Percentiles rank a stretch among this genome's conserved stretches.
phyloP scores from a whole-genome alignment of 768 basidiomycete species.

The Paxillus involutus region DNA sequence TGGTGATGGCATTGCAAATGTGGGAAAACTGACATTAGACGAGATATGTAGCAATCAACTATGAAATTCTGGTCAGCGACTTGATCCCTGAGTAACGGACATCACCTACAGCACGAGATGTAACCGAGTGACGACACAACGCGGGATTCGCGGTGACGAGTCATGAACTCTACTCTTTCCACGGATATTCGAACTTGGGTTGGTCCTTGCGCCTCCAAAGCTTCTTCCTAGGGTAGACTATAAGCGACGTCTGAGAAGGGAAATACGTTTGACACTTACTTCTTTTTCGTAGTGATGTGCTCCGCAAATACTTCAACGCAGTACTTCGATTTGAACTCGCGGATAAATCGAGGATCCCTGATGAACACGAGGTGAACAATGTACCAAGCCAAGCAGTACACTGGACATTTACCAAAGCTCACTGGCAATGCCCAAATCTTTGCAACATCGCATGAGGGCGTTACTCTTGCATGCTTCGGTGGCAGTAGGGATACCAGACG shows the following conservation, averaged over 20 bases:
- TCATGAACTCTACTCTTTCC: slow-evolving; percentile 58
- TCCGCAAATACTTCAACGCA: slow-evolving; percentile 87
- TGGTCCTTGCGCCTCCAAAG: slow-evolving; percentile 88
- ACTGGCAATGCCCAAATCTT: slow-evolving; percentile 93
- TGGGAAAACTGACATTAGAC: too few species aligned
- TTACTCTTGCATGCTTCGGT: slow-evolving; percentile 96
- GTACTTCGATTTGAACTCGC: slow-evolving; percentile 84
- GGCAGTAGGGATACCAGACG: slow-evolving; percentile 86
- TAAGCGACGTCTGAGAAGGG: background rate
- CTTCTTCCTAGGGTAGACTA: slow-evolving; percentile 64
- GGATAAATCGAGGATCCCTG: slow-evolving; percentile 96
- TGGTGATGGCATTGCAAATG: too few species aligned
- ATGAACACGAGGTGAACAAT: background rate
- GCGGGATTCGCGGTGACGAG: background rate
- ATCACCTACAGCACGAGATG: too few species aligned
- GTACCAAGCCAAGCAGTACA: background rate
- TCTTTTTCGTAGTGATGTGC: slow-evolving; percentile 83
- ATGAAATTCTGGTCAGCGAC: too few species aligned
- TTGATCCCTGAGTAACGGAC: too few species aligned
- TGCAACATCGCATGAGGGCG: slow-evolving; percentile 96
- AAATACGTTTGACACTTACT: slow-evolving; percentile 52
- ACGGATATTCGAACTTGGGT: slow-evolving; percentile 86
- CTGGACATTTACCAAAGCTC: slow-evolving; percentile 76
- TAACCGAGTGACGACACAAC: too few species aligned
- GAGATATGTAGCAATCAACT: too few species aligned